Evolutionary conservation across 2,329 filamentous ascomycete species (phyloP).

Genomic region (Cytospora chrysosperma): DNA sequence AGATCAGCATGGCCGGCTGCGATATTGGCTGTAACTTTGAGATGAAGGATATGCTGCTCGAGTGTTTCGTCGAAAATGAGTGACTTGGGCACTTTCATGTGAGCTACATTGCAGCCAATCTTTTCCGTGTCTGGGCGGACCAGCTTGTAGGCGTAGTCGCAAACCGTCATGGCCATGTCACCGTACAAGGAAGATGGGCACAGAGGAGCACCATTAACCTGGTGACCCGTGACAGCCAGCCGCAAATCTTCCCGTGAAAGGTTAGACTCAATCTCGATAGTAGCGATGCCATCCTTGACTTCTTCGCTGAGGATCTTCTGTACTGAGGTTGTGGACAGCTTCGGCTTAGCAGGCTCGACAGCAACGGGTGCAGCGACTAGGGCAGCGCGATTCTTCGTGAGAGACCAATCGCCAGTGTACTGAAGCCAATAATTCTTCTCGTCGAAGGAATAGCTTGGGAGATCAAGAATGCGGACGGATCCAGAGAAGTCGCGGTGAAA

Average conservation of each 20-base stretch:
- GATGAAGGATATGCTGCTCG: constrained; percentile 57
- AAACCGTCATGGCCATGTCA: constrained; percentile 52
- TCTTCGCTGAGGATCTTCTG: constrained; percentile 64
- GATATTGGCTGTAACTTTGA: constrained; percentile 60
- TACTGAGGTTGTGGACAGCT: constrained; percentile 63
- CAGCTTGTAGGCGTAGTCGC: constrained; percentile 67
- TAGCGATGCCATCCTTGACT: constrained; percentile 57
- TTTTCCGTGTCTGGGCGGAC: constrained; percentile 55
- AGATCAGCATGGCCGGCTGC: constrained; percentile 54
- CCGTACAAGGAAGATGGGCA: constrained; percentile 59
- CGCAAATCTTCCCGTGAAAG: constrained; percentile 63
- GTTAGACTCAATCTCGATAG: constrained; percentile 64
- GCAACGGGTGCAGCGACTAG: constrained; percentile 32
- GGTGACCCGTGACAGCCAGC: constrained; percentile 60
- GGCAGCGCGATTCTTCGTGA: constrained; percentile 65
- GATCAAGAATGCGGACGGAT: constrained; percentile 50
- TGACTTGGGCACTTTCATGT: constrained; percentile 69
- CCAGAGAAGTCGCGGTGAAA: constrained; percentile 54
- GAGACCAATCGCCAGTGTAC: constrained; percentile 67
- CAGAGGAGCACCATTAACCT: constrained; percentile 65
- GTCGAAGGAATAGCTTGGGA: constrained; percentile 72
- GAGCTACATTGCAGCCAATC: constrained; percentile 61
- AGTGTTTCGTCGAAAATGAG: constrained; percentile 56
- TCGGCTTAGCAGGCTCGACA: constrained; percentile 47
- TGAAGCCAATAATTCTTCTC: constrained; percentile 69